Evolutionary conservation across 805 yeast genomes (phyloP).

Genomic region (Debaryomyces castellii): DNA sequence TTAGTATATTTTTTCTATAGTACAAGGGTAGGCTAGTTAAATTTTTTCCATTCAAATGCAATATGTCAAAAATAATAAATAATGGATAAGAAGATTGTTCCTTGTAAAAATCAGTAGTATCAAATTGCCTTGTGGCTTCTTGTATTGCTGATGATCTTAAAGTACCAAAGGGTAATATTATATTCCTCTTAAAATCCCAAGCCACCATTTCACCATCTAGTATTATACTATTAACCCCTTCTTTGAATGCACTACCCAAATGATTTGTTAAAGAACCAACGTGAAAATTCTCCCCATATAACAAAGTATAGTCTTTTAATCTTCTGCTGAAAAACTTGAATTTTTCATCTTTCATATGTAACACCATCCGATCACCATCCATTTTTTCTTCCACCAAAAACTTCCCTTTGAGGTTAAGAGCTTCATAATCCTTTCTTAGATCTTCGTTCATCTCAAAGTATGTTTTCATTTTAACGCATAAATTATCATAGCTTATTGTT

Average conservation of each 20-base stretch:
- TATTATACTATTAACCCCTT: slow-evolving; percentile 39
- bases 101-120: slow-evolving; percentile 33
- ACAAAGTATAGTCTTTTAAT: slow-evolving; percentile 68
- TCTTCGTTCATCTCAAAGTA: slow-evolving; percentile 22
- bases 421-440: slow-evolving; percentile 15
- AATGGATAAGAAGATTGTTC: slow-evolving; percentile 48
- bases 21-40: slow-evolving; percentile 54
- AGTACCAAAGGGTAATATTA: slow-evolving; percentile 76
- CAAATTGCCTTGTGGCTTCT: slow-evolving; percentile 43
- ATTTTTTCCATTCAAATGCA: slow-evolving; percentile 66
- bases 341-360: slow-evolving; percentile 55
- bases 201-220: slow-evolving; percentile 95
- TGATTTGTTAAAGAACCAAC: slow-evolving; percentile 57
- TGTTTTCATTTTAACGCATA: slow-evolving; percentile 46
- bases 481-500: slow-evolving; percentile 45
- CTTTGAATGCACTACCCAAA: slow-evolving; percentile 41
- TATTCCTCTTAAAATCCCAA: slow-evolving; percentile 59
- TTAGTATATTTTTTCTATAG: slow-evolving; percentile 55
- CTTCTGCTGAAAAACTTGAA: slow-evolving; percentile 62
- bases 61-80: slow-evolving; percentile 68
- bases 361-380: slow-evolving; percentile 87
- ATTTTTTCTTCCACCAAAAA: slow-evolving; percentile 86
- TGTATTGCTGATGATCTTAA: slow-evolving; percentile 69
- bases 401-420: slow-evolving; percentile 15
- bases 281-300: slow-evolving; percentile 58